Evolutionary conservation across 305 asterid genomes (phyloP).

Genomic region (Solanum aculeatissimum): DNA sequence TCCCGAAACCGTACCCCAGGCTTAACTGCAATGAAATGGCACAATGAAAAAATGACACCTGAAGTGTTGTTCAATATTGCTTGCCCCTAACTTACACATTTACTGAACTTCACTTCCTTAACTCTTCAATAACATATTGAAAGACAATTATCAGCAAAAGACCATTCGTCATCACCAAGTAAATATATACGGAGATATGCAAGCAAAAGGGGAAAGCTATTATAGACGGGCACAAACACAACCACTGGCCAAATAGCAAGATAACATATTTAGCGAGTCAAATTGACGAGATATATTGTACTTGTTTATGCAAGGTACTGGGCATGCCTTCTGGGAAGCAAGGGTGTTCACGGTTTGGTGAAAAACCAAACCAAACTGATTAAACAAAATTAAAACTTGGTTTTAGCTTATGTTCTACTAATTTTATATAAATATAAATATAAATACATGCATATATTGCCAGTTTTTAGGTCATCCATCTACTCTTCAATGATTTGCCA

Average conservation of each 20-base stretch:
- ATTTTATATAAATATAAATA: too few species aligned
- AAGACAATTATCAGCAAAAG: background rate
- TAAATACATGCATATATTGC: background rate
- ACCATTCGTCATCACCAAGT: background rate
- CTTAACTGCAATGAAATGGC: slow-evolving; percentile 47
- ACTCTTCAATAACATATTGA: background rate
- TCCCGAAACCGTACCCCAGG: slow-evolving; percentile 96
- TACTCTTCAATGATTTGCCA: background rate
- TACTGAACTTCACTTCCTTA: background rate
- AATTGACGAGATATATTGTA: background rate
- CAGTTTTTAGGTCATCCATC: background rate
- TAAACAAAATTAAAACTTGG: background rate
- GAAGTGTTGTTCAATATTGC: background rate
- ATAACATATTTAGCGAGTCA: background rate
- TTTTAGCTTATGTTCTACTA: too few species aligned
- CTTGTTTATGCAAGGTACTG: background rate
- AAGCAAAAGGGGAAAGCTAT: background rate
- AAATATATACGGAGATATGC: background rate
- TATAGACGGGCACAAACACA: background rate
- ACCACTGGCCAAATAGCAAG: background rate
- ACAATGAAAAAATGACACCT: background rate
- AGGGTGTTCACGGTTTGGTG: background rate
- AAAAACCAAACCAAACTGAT: background rate
- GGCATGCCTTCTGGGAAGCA: background rate
- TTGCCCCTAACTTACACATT: background rate